These are phyloP conservation scores for Fonsecaea nubica DNA, from an alignment of 2,329 filamentous ascomycete species.

Conservation along the genomic window DNA sequence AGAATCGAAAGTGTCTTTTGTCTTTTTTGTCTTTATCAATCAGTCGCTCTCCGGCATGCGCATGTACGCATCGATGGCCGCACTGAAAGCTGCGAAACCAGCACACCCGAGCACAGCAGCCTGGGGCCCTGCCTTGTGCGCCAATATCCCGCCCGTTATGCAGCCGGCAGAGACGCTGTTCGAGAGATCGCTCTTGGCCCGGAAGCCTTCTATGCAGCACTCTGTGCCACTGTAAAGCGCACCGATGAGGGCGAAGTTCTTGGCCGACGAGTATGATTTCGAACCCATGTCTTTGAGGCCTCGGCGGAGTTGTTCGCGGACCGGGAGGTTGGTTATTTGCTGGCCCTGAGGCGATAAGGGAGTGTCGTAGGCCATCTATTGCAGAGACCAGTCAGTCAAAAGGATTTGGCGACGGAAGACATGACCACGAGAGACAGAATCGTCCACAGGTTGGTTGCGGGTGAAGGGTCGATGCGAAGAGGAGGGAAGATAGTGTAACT, in stretches of 20 bases:
- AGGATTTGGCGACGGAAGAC: background rate
- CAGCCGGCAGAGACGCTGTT: constrained; percentile 91
- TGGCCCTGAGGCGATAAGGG: constrained; percentile 70
- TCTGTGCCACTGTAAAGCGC: constrained; percentile 91
- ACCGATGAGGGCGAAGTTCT: constrained; percentile 94
- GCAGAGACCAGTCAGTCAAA: background rate
- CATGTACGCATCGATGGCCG: constrained; percentile 93
- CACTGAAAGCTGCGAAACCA: constrained; percentile 91
- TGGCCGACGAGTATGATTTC: constrained; percentile 80
- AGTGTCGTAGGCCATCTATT: constrained; percentile 96
- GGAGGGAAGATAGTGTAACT: constrained; percentile 11
- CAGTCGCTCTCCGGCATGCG: constrained; percentile 69
- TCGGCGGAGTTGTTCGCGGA: constrained; percentile 79
- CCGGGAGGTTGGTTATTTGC: constrained; percentile 70
- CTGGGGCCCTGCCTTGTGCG: constrained; percentile 85
- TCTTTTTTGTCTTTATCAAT: background rate
- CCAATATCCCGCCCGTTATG: constrained; percentile 86
- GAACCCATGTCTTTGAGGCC: constrained; percentile 96
- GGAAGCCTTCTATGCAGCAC: constrained; percentile 87
- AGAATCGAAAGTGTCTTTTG: background rate
- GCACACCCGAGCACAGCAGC: constrained; percentile 86
- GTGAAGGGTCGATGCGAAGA: background rate
- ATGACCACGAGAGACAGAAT: background rate
- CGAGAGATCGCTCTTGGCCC: constrained; percentile 89
- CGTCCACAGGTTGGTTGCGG: background rate